Evolutionary conservation across 305 asterid species (phyloP).

Genomic region (Fraxinus dipetala): DNA sequence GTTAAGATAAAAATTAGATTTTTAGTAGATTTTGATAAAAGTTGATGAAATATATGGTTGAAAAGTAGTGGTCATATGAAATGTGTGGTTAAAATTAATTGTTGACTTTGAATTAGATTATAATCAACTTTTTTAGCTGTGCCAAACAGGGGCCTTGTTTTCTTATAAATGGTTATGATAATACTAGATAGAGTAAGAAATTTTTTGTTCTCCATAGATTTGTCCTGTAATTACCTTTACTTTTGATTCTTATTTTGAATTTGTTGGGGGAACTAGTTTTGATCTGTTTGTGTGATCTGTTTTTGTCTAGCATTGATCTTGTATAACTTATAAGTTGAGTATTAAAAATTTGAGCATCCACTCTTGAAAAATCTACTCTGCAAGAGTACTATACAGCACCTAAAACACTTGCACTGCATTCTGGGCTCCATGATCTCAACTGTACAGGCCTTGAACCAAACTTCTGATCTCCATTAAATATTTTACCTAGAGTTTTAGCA

Average conservation of each 20-base stretch:
- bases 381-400: not conserved
- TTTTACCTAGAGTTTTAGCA: not conserved
- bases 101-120: not conserved
- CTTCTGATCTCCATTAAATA: not conserved
- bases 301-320: not conserved
- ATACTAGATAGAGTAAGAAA: not conserved
- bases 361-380: not conserved
- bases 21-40: not conserved
- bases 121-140: not conserved
- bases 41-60: not conserved
- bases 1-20: not conserved
- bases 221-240: not conserved
- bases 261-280: not conserved
- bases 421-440: not conserved
- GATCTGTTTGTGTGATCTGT: not conserved
- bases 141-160: not conserved
- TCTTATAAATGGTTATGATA: not conserved
- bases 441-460: not conserved
- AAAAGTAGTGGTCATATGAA: not conserved
- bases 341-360: not conserved
- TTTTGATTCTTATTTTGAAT: not conserved
- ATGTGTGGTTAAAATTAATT: not conserved
- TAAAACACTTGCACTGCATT: not conserved
- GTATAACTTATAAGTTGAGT: not conserved
- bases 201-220: not conserved